phyloP scores from a whole-genome alignment of 495 filamentous ascomycete species.

The Talaromyces thailandensis region DNA sequence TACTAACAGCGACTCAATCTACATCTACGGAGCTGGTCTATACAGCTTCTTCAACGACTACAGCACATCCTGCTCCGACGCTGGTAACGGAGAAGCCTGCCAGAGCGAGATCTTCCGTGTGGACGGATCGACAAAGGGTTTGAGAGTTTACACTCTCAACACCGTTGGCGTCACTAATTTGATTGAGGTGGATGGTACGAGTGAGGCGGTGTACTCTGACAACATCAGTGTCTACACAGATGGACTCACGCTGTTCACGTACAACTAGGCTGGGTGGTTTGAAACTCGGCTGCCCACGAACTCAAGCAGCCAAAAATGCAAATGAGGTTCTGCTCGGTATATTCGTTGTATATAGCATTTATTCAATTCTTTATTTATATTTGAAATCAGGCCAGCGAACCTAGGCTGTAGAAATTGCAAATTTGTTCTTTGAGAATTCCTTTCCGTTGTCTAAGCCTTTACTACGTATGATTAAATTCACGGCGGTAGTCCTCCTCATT shows the following conservation, averaged over 20 bases:
- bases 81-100: slow-evolving; percentile 40
- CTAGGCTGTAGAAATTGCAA: neutral
- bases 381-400: neutral
- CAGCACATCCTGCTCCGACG: slow-evolving; percentile 34
- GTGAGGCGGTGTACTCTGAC: slow-evolving; percentile 39
- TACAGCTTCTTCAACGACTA: slow-evolving; percentile 71
- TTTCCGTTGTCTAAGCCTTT: neutral
- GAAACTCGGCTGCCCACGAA: neutral
- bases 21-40: slow-evolving; percentile 61
- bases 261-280: neutral
- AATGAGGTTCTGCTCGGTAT: neutral
- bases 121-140: slow-evolving; percentile 23
- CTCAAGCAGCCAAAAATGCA: neutral
- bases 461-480: neutral
- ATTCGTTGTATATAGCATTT: neutral
- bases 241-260: slow-evolving; percentile 4
- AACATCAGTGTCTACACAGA: slow-evolving; percentile 25
- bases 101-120: slow-evolving; percentile 55
- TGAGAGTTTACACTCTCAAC: slow-evolving; percentile 40
- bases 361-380: neutral
- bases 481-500: neutral
- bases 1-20: slow-evolving; percentile 45
- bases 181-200: slow-evolving; percentile 38
- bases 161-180: slow-evolving; percentile 39
- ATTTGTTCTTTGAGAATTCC: neutral